A percentile compares a stretch with the other conserved stretches of the same genome.
phyloP scores from a whole-genome alignment of 148 eudicot genomes.

The Euryodendron excelsum region DNA sequence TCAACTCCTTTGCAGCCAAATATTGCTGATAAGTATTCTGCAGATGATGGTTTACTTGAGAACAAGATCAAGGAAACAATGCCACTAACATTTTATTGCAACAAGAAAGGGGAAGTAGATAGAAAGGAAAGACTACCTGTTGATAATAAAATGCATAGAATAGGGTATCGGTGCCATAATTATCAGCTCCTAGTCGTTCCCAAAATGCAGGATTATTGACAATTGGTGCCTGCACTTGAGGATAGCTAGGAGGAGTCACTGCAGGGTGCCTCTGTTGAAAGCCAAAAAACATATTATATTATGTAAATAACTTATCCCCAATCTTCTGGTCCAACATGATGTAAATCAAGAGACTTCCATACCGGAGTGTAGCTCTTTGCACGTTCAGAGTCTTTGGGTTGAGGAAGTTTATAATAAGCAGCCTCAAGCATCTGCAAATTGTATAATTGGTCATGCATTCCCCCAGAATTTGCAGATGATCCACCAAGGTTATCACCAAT shows the following conservation, averaged over 20 bases:
- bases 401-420: conserved; percentile 83
- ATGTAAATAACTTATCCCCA: conserved; percentile 2
- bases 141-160: conserved; percentile 94
- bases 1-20: conserved; percentile 94
- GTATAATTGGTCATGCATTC: conserved; percentile 64
- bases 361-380: conserved; percentile 84
- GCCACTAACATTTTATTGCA: neutral
- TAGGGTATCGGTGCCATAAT: conserved; percentile 68
- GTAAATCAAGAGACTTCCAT: conserved; percentile 27
- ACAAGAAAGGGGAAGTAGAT: neutral
- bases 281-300: neutral
- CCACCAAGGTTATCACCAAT: conserved; percentile 83
- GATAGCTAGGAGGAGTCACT: conserved; percentile 83
- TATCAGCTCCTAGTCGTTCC: conserved; percentile 89
- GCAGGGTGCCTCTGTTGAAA: conserved; percentile 80
- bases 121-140: conserved; percentile 43
- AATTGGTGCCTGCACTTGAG: conserved; percentile 95
- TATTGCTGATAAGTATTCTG: conserved; percentile 99
- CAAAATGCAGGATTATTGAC: conserved; percentile 94
- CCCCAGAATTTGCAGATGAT: conserved; percentile 55
- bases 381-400: conserved; percentile 92
- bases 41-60: conserved; percentile 20
- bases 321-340: conserved; percentile 12
- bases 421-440: conserved; percentile 90
- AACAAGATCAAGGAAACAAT: conserved; percentile 5